Evolutionary conservation across 2,329 filamentous ascomycete species (phyloP), one percentile per base, ranked within the genome.

Genomic region (Alternaria sp.): DNA sequence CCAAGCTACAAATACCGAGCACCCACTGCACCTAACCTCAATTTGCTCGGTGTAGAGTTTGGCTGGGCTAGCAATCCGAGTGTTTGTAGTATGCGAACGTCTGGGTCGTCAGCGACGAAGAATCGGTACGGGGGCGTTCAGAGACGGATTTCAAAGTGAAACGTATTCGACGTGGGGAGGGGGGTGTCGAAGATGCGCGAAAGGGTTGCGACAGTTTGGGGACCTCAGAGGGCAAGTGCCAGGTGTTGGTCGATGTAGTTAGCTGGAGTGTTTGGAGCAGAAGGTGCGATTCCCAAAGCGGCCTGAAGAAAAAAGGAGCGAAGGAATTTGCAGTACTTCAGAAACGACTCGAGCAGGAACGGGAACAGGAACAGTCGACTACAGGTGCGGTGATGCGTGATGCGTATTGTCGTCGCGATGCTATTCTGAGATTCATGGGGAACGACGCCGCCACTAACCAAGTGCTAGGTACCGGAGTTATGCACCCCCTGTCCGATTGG

Each of bases 1-100:
- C 63, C 65, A 57, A n/a, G 54, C 58, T 45, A 56, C 57, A 26
- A 46, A 40, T 56, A 36, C 62, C 61, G 56, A 40, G 42, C 50
- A 48, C 54, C 63, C 49, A 48, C 52, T 56, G 54, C 52, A 37
- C 63, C 56, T 55, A 61, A 31, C 54, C 58, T 28, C 45, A 33
- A n/a, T 28, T 26, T 8, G 23, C 21, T 21, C 29, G 23, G 28
- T 55, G 44, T 26, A 29, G n/a, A 48, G 10, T 56, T 33, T n/a
- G 40, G 24, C 13, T 33, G 46, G 29, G n/a, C 36, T 31, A 29
- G 21, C 26, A 24, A 45, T 29, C 33, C 26, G 24, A 13, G 21
- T 34, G 40, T 45, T 28, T 23, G 26, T 40, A 23, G 42, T 51
- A 26, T 36, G 53, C 29, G 34, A 51, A 45, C 13, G 51, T 40